Evolutionary conservation across 352 stramenopile genomes (phyloP), one percentile per base, ranked within the genome.

Genomic region (Phytophthora pseudosyringae): DNA sequence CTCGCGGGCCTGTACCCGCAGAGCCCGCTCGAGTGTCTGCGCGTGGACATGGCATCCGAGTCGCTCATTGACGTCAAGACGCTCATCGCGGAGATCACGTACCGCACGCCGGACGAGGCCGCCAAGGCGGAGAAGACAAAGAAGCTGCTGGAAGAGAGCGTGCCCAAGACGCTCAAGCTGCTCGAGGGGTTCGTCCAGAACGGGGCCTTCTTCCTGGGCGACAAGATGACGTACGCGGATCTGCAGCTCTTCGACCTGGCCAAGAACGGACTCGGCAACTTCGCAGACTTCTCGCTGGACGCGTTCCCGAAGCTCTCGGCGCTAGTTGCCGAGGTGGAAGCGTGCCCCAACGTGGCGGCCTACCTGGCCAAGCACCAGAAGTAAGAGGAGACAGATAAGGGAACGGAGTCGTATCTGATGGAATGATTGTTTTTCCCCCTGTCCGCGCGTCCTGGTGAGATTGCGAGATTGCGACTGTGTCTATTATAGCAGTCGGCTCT

Each of bases 1-100:
- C 44, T 91, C 15, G 48, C 59, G n/a, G 84, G 83, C 0, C 40
- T 94, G 9, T 90, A 90, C 54, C 86, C 89, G 26, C 39, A 67
- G 11, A 71, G 90, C 54, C 59, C 74, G 18, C 50, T 85, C 6
- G 39, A 83, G 18, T 78, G 73, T 53, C 83, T 94, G 18, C 70
- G 76, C n/a, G 72, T 83, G 11, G 79, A 86, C 40, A 80, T 81
- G 64, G 41, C 80, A 18, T 73, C 74, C 10, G 71, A 86, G 49
- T 83, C 75, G 36, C 58, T 88, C 13, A 16, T 75, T 13, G 80
- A 88, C 35, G 7, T 86, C 3, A 56, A 57, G 25, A 39, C 61
- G n/a, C 36, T 62, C n/a, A 68, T 81, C 40, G 53, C 69, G 5
- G 76, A 86, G n/a, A 76, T 80, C 40, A 64, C 53, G 47, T 72